These are phyloP conservation scores for Phaeotremella skinneri DNA, from an alignment of 768 basidiomycete genomes.

Conservation along the genomic window DNA sequence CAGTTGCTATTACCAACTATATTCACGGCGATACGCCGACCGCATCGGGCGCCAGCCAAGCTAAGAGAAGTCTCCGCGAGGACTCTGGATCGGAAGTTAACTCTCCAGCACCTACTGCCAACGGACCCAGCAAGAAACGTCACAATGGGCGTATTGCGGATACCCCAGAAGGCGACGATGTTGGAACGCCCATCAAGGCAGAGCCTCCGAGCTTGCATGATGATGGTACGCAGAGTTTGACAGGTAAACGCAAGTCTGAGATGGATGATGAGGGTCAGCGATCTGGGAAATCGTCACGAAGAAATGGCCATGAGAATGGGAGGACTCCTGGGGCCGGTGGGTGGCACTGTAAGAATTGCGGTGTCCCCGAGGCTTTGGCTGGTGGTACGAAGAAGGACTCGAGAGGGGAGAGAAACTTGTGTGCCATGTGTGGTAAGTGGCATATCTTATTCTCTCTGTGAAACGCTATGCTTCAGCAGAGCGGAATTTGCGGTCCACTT, in stretches of 20 bases:
- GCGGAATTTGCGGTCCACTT: too few relatives aligned
- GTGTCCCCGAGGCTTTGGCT: conserved; percentile 81
- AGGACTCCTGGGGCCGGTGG: too few relatives aligned
- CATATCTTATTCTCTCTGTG: conserved; percentile 52
- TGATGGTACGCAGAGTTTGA: conserved; percentile 72
- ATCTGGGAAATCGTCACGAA: conserved; percentile 71
- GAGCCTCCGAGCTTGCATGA: conserved; percentile 54
- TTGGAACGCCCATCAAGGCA: conserved; percentile 1
- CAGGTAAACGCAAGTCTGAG: conserved; percentile 75
- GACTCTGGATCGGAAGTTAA: conserved; percentile 23
- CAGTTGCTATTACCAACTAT: conserved; percentile 13
- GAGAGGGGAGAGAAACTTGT: conserved; percentile 83
- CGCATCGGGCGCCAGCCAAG: conserved; percentile 12
- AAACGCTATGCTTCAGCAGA: conserved; percentile 50
- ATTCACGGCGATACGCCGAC: conserved; percentile 1
- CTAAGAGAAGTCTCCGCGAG: conserved; percentile 26
- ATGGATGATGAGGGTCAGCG: conserved; percentile 74
- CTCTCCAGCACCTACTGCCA: conserved; percentile 6
- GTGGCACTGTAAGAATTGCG: conserved; percentile 95
- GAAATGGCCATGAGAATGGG: conserved; percentile 40
- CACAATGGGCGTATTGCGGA: conserved; percentile 17
- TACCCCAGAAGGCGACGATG: conserved; percentile 9
- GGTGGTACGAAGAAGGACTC: conserved; percentile 85
- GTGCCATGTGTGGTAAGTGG: conserved; percentile 81
- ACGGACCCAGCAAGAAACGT: conserved; percentile 15